Conservation (phyloP, 139 green algal genomes). For the Deuterostichococcus epilithicus region DNA sequence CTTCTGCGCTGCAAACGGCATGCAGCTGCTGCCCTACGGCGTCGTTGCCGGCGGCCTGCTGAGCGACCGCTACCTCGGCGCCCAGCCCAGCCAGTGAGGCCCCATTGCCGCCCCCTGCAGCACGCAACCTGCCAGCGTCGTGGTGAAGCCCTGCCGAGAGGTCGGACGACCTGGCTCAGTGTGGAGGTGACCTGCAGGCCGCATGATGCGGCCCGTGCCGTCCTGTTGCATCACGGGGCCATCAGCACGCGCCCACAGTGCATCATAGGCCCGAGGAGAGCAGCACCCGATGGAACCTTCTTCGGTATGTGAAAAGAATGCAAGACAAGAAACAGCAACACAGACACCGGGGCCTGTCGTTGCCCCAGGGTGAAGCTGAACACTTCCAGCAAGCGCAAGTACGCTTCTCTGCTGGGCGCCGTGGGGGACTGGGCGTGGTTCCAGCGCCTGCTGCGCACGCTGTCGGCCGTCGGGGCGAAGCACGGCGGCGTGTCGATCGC, state of each 20-base stretch:
- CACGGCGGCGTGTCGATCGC: constrained; percentile 57
- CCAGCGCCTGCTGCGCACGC: constrained; percentile 28
- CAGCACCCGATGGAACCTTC: no score
- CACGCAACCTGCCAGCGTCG: neutral
- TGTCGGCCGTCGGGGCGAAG: constrained; percentile 42
- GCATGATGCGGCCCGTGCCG: no score
- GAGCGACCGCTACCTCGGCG: constrained; percentile 44
- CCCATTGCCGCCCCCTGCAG: neutral
- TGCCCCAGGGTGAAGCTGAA: constrained; percentile 35
- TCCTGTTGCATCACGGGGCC: no score
- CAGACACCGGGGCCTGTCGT: neutral
- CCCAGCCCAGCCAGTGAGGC: constrained; percentile 2
- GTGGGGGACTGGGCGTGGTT: constrained; percentile 75
- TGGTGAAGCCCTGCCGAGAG: no score
- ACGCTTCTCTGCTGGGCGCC: constrained; percentile 60
- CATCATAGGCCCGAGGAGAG: no score
- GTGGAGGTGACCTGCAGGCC: no score
- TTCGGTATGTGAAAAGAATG: no score
- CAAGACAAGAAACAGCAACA: no score
- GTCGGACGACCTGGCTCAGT: no score
- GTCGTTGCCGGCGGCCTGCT: constrained; percentile 77
- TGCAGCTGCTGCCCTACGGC: constrained; percentile 78
- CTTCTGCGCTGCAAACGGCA: constrained; percentile 57
- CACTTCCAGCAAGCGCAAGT: constrained; percentile 71
- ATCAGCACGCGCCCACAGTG: no score